Conservation (phyloP, 148 eudicot species). For the Cornus suecica region DNA sequence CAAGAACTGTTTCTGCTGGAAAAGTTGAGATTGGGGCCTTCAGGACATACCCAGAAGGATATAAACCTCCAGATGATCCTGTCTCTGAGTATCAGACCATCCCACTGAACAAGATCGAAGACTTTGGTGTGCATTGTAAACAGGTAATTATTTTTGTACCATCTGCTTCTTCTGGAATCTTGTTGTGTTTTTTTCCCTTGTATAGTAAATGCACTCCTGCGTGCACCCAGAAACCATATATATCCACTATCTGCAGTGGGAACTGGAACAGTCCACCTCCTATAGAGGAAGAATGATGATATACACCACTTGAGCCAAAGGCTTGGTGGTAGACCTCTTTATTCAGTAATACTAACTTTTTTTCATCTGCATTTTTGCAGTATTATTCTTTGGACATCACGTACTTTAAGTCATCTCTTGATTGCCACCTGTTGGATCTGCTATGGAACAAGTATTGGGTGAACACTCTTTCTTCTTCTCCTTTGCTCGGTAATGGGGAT, state of each 20-base stretch:
- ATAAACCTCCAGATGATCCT: conserved; percentile 96
- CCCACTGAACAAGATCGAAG: conserved; percentile 95
- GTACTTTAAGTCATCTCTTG: conserved; percentile 97
- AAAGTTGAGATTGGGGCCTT: conserved; percentile 99
- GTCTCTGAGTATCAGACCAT: conserved; percentile 96
- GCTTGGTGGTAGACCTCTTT: background rate
- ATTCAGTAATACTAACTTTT: conserved; percentile 3
- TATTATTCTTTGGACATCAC: conserved; percentile 91
- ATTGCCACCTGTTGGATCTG: conserved; percentile 93
- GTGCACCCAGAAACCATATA: no score
- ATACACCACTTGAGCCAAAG: no score
- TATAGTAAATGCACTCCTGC: background rate
- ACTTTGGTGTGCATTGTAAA: conserved; percentile 97
- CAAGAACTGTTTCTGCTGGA: conserved; percentile 97
- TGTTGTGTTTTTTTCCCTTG: background rate
- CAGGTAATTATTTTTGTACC: conserved; percentile 46
- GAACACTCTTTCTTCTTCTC: conserved; percentile 94
- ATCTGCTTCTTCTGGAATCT: background rate
- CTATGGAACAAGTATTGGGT: conserved; percentile 99
- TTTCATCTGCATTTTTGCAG: conserved; percentile 41
- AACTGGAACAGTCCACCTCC: no score
- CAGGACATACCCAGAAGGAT: conserved; percentile 96
- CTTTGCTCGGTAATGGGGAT: conserved; percentile 89
- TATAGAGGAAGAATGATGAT: no score
- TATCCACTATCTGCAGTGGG: no score